Percentiles rank a stretch among this genome's conserved stretches.
Evolutionary conservation across 371 early-diverging fungal genomes (phyloP).

Genomic region (Mucor piriformis): DNA sequence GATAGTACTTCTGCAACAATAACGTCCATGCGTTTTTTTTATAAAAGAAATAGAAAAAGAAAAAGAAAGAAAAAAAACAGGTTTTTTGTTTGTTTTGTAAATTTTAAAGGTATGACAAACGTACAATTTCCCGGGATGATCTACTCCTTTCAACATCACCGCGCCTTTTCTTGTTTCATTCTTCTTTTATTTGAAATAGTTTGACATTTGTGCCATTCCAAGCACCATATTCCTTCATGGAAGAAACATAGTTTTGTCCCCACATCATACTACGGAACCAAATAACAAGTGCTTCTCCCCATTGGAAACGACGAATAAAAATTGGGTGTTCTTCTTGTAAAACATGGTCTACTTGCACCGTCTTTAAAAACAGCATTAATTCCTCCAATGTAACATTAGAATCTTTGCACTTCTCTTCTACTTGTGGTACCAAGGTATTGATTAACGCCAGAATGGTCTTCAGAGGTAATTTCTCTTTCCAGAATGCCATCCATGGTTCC

Average conservation of each 20-base stretch:
- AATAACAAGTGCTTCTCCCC: slow-evolving; percentile 63
- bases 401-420: slow-evolving; percentile 54
- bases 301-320: slow-evolving; percentile 53
- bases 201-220: slow-evolving; percentile 71
- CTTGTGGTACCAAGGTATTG: slow-evolving; percentile 61
- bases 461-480: slow-evolving; percentile 72
- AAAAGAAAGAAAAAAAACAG: neutral
- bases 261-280: slow-evolving; percentile 72
- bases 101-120: slow-evolving; percentile 6
- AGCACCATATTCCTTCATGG: slow-evolving; percentile 55
- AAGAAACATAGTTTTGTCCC: slow-evolving; percentile 65
- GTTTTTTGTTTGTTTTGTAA: neutral
- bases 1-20: slow-evolving; percentile 32
- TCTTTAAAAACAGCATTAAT: slow-evolving; percentile 11
- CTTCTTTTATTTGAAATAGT: slow-evolving; percentile 59
- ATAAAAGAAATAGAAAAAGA: neutral
- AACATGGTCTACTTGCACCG: neutral
- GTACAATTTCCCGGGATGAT: neutral
- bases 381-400: slow-evolving; percentile 11
- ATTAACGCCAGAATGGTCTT: slow-evolving; percentile 61
- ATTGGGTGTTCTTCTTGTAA: slow-evolving; percentile 16
- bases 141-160: neutral
- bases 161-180: neutral
- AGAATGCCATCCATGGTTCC: slow-evolving; percentile 38
- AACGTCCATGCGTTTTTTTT: slow-evolving; percentile 8